These are phyloP conservation scores for Harrya chromipes DNA, from an alignment of 768 basidiomycete species.

Conservation along the genomic window DNA sequence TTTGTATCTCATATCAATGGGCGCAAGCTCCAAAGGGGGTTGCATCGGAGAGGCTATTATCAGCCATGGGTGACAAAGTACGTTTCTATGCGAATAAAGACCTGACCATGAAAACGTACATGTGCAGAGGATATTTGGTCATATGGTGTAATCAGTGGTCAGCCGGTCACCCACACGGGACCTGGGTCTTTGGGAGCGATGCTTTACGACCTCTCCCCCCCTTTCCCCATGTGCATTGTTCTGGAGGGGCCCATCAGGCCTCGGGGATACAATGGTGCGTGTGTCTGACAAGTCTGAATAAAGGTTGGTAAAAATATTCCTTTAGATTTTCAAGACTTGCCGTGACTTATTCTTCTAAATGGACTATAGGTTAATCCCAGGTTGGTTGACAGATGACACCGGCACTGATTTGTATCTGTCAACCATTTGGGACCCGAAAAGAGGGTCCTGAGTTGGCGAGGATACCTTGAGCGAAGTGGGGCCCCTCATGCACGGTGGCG, in stretches of 20 bases:
- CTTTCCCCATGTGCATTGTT: slow-evolving; percentile 6
- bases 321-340: neutral
- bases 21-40: slow-evolving; percentile 3
- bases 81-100: slow-evolving; percentile 10
- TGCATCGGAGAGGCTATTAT: slow-evolving; percentile 5
- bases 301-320: slow-evolving; percentile 10
- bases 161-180: neutral
- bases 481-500: neutral
- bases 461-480: neutral
- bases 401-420: neutral
- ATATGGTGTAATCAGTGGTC: slow-evolving; percentile 10
- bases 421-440: slow-evolving; percentile 9
- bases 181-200: neutral
- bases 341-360: neutral
- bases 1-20: slow-evolving; percentile 16
- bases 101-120: neutral
- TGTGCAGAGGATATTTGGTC: neutral
- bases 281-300: neutral
- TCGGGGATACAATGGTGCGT: slow-evolving; percentile 17
- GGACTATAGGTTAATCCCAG: neutral
- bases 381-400: slow-evolving; percentile 3
- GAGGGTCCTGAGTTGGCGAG: neutral
- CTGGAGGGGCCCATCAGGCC: slow-evolving; percentile 2
- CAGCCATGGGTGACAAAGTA: slow-evolving; percentile 6
- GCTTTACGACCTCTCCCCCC: neutral